These are phyloP conservation scores for Bjerkandera adusta DNA, from an alignment of 1,284 basidiomycete genomes.

Conservation along the genomic window DNA sequence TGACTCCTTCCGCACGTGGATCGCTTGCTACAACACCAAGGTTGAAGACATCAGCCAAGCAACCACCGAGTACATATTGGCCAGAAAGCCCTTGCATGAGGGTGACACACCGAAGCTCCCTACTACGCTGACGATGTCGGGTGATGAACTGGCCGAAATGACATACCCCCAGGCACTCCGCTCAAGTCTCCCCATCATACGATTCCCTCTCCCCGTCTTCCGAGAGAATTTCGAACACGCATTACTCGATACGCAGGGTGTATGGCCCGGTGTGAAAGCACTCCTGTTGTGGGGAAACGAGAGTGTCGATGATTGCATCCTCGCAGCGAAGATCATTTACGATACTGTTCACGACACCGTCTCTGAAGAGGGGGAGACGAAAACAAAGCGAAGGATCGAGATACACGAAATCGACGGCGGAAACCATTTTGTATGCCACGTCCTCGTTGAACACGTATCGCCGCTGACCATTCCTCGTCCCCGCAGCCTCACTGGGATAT, in stretches of 20 bases:
- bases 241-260: slow-evolving; percentile 6
- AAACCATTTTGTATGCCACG: too few relatives aligned
- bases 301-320: slow-evolving; percentile 13
- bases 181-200: slow-evolving; percentile 5
- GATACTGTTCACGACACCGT: neutral
- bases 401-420: slow-evolving; percentile 7
- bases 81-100: neutral
- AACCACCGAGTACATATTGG: neutral
- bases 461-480: too few relatives aligned
- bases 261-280: neutral
- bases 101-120: neutral
- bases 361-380: neutral
- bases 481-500: too few relatives aligned
- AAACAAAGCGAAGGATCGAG: slow-evolving; percentile 1
- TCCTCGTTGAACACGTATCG: too few relatives aligned
- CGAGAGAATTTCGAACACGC: slow-evolving; percentile 1
- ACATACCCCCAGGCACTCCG: neutral
- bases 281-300: slow-evolving; percentile 10
- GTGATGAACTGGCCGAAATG: neutral
- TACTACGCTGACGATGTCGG: neutral
- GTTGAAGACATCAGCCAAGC: neutral
- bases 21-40: slow-evolving; percentile 1
- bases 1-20: neutral
- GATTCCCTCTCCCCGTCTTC: neutral
- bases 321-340: slow-evolving; percentile 11